These are phyloP conservation scores for Neodidymelliopsis sp. DNA, from an alignment of 2,329 filamentous ascomycete species.

Conservation along the genomic window DNA sequence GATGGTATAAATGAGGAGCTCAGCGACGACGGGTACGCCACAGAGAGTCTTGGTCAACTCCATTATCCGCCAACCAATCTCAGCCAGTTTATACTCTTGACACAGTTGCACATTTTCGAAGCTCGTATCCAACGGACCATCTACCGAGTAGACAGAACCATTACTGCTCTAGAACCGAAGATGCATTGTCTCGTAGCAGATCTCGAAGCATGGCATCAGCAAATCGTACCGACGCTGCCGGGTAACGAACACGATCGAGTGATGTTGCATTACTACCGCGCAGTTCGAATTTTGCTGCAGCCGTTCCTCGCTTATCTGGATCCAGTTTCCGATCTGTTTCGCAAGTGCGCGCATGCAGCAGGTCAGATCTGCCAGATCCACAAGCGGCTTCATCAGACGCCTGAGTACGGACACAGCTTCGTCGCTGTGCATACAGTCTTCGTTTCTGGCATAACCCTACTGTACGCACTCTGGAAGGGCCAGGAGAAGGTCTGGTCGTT, in stretches of 20 bases:
- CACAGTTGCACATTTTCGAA: conserved; percentile 57
- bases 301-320: conserved; percentile 59
- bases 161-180: conserved; percentile 56
- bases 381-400: conserved; percentile 53
- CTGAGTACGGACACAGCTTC: conserved; percentile 54
- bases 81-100: conserved; percentile 37
- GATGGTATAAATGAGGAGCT: conserved; percentile 30
- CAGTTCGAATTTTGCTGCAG: conserved; percentile 59
- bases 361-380: conserved; percentile 55
- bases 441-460: conserved; percentile 53
- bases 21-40: conserved; percentile 2
- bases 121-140: conserved; percentile 61
- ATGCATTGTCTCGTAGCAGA: conserved; percentile 56
- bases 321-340: conserved; percentile 57
- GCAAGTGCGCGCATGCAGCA: conserved; percentile 52
- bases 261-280: conserved; percentile 59
- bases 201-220: conserved; percentile 58
- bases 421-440: conserved; percentile 56
- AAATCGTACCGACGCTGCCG: conserved; percentile 45
- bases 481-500: conserved; percentile 58
- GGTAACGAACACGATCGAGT: conserved; percentile 56
- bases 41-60: not conserved
- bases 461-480: conserved; percentile 53
- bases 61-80: conserved; percentile 6
- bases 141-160: conserved; percentile 58